Percentiles rank a stretch among this genome's conserved stretches.
Evolutionary conservation across 257 asterid species (phyloP).

Genomic region (Ocimum tenuiflorum): DNA sequence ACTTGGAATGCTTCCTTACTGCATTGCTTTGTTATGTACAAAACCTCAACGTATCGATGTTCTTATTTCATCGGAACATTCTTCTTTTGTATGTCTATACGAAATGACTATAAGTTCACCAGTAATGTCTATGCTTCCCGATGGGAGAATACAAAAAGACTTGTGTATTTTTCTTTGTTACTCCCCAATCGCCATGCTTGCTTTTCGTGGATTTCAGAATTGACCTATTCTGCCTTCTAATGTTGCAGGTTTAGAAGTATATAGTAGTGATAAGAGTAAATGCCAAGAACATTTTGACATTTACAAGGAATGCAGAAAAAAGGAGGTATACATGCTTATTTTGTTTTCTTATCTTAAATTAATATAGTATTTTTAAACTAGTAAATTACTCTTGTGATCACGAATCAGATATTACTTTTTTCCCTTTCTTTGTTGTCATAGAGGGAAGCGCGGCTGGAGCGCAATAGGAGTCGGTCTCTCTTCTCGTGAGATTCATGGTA

Average conservation of each 20-base stretch:
- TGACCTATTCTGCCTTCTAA: not conserved
- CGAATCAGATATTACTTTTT: not conserved
- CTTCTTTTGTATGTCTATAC: not conserved
- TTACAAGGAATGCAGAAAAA: constrained; percentile 93
- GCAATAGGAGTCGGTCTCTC: constrained; percentile 64
- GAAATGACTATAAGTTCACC: not conserved
- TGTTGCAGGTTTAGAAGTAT: constrained; percentile 66
- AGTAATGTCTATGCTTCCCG: not conserved
- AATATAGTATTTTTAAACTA: not conserved
- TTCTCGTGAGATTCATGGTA: constrained; percentile 51
- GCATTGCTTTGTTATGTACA: not conserved
- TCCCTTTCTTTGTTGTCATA: constrained; percentile 31
- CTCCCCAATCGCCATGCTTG: not conserved
- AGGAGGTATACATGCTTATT: constrained; percentile 51
- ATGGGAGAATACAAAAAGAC: not conserved
- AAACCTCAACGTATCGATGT: not conserved
- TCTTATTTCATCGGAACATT: not conserved
- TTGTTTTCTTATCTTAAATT: not conserved
- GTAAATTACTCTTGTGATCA: not conserved
- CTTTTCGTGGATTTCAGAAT: constrained; percentile 1
- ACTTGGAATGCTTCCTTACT: no score
- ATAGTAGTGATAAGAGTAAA: constrained; percentile 65
- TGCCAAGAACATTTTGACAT: constrained; percentile 85
- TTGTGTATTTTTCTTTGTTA: not conserved
- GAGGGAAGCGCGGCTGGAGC: constrained; percentile 98